Conservation (phyloP, 2,329 filamentous ascomycete species). For the Fusarium temperatum region DNA sequence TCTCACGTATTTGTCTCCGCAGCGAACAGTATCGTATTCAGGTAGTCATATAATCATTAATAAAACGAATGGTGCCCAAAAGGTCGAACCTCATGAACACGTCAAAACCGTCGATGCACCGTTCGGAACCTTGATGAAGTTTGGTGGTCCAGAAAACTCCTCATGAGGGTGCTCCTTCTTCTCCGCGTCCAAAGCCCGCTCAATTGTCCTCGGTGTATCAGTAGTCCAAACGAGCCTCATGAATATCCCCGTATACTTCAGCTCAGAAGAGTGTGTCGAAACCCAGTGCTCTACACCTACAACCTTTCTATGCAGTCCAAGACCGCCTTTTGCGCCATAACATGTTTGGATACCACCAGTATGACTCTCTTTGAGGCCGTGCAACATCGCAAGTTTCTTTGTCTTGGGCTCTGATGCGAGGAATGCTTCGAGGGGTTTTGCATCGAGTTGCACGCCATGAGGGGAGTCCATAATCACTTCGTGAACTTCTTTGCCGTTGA, state of each 20-base stretch:
- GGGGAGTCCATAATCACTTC: conserved; percentile 36
- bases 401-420: conserved; percentile 28
- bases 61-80: rapidly evolving
- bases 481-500: conserved; percentile 13
- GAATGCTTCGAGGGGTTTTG: conserved; percentile 31
- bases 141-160: not conserved
- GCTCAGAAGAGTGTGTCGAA: conserved; percentile 13
- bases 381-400: conserved; percentile 37
- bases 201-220: conserved; percentile 27
- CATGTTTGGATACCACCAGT: conserved; percentile 8
- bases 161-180: not conserved
- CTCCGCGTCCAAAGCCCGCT: conserved; percentile 36
- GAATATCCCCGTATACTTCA: conserved; percentile 26
- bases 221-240: conserved; percentile 19
- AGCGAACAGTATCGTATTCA: rapidly evolving
- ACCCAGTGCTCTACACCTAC: conserved; percentile 38
- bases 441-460: conserved; percentile 31
- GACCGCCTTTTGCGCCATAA: conserved; percentile 23
- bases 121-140: conserved; percentile 21
- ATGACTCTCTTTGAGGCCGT: conserved; percentile 37
- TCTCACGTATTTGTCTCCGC: too few relatives aligned
- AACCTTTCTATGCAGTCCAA: conserved; percentile 31
- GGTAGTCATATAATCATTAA: not conserved
- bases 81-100: too few relatives aligned
- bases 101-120: conserved; percentile 25